Evolutionary conservation across 1,284 basidiomycete species (phyloP), one percentile per base, ranked within the genome.

Genomic region (Puccinia brachypodii): DNA sequence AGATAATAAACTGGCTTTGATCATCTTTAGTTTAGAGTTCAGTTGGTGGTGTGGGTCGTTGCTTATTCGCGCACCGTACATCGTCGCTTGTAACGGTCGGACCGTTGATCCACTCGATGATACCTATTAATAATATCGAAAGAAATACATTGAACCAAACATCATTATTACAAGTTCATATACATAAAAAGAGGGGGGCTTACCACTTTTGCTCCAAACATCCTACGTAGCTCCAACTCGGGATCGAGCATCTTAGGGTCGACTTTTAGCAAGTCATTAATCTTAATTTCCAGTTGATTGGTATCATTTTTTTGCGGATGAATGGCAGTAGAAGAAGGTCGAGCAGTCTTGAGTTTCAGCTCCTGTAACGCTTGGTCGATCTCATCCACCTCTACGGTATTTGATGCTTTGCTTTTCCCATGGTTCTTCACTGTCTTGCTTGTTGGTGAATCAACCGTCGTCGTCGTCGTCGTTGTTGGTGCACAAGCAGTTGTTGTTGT

Each of bases 131-230:
- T n/a, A n/a, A n/a, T n/a, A n/a, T n/a, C n/a, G n/a, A n/a, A n/a
- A n/a, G n/a, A n/a, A n/a, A n/a, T n/a, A n/a, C n/a, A n/a, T n/a
- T n/a, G n/a, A n/a, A n/a, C n/a, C n/a, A n/a, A n/a, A n/a, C n/a
- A n/a, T n/a, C n/a, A 33, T 16, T 64, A n/a, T 47, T 13, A 28
- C 42, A 33, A 22, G 6, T 14, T 28, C n/a, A n/a, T n/a, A 53
- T n/a, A n/a, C n/a, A n/a, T 50, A 11, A 42, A 36, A 14, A 22
- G 13, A 22, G 0, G 90, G 89, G n/a, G n/a, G 82, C 90, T 88
- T 19, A 96, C 90, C 76, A 96, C 94, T 85, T 92, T 93, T 8
- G 93, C 90, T 0, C 95, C 95, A 85, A 98, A 98, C 89, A 97
- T 96, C 83, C 91, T 92, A 81, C 92, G 91, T 87, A 97, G 90